Evolutionary conservation across 257 asterid genomes (phyloP).

Genomic region (Solanum virginianum): DNA sequence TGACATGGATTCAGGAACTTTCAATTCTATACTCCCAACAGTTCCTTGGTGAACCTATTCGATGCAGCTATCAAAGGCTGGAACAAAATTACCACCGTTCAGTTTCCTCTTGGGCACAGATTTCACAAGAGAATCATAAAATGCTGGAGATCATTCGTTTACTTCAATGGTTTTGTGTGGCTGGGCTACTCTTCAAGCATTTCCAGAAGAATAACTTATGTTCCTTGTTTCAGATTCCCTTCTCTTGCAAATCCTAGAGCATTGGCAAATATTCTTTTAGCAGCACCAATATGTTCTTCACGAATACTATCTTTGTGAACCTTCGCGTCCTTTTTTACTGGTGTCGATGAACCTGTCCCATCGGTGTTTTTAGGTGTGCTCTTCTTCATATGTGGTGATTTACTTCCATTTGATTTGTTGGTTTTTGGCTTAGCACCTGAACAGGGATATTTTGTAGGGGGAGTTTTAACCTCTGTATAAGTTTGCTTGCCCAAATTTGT

Average conservation of each 20-base stretch:
- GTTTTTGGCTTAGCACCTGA: conserved; percentile 7
- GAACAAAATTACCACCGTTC: neutral
- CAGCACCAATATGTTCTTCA: conserved; percentile 79
- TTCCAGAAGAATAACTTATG: conserved; percentile 6
- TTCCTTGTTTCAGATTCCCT: conserved; percentile 7
- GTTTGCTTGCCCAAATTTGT: conserved; percentile 2
- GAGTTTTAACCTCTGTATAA: neutral
- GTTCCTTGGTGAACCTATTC: neutral
- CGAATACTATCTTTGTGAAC: conserved; percentile 21
- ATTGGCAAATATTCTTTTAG: conserved; percentile 88
- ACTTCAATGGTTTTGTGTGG: neutral
- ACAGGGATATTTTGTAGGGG: conserved; percentile 9
- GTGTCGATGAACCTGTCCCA: conserved; percentile 10
- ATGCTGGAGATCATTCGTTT: neutral
- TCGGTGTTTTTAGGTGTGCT: conserved; percentile 10
- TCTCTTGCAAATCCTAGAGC: conserved; percentile 64
- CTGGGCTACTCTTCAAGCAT: neutral
- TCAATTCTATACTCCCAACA: neutral
- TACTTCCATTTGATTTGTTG: conserved; percentile 3
- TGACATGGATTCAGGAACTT: neutral
- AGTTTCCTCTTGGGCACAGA: neutral
- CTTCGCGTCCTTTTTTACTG: conserved; percentile 11
- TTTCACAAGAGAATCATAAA: neutral
- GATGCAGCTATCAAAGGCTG: neutral
- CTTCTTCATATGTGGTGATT: conserved; percentile 8